Conservation (phyloP, 1,284 basidiomycete genomes). For the Ganoderma lucidum region DNA sequence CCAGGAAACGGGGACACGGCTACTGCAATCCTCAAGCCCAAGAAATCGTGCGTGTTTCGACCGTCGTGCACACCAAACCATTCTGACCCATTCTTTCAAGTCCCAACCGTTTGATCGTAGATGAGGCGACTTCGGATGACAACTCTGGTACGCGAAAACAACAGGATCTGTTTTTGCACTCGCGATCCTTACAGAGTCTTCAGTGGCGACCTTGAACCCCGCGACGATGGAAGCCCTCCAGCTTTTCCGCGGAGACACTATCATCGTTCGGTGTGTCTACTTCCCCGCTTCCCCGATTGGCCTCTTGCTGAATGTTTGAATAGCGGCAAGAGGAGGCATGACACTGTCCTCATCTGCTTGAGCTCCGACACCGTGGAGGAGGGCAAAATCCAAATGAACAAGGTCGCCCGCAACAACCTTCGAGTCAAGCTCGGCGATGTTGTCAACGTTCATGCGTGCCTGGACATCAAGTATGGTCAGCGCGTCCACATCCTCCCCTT, state of each 20-base stretch:
- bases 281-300: not conserved
- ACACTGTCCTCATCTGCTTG: constrained; percentile 95
- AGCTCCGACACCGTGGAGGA: constrained; percentile 97
- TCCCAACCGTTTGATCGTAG: constrained; percentile 94
- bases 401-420: constrained; percentile 98
- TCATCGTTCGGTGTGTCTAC: constrained; percentile 80
- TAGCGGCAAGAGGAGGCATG: constrained; percentile 94
- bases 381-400: constrained; percentile 98
- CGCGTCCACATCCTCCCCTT: constrained; percentile 97
- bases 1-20: constrained; percentile 87
- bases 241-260: constrained; percentile 95
- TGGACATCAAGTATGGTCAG: constrained; percentile 99
- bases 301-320: constrained; percentile 17
- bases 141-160: constrained; percentile 75
- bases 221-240: constrained; percentile 96
- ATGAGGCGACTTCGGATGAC: constrained; percentile 91
- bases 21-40: constrained; percentile 93
- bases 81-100: constrained; percentile 50
- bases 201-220: constrained; percentile 94
- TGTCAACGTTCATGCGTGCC: constrained; percentile 94
- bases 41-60: constrained; percentile 86
- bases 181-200: constrained; percentile 11
- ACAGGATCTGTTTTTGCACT: not conserved
- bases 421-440: constrained; percentile 98
- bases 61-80: constrained; percentile 21